Evolutionary conservation across 2,329 filamentous ascomycete species (phyloP).

Genomic region (Bretziella fagacearum): DNA sequence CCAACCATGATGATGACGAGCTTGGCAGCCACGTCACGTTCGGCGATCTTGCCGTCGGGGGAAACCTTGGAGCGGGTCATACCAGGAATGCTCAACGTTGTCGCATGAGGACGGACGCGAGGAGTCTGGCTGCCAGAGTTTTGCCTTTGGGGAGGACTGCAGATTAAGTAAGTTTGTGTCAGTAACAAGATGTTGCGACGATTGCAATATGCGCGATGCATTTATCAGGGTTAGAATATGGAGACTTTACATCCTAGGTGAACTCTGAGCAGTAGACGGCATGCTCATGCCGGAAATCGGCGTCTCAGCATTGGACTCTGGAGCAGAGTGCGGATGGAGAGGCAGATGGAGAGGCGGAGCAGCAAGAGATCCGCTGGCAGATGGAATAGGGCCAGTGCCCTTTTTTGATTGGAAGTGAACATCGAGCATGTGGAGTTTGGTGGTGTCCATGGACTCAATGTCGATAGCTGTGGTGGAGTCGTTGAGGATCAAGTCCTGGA

Average conservation of each 20-base stretch:
- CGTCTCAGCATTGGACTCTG: conserved; percentile 25
- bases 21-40: conserved; percentile 89
- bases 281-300: conserved; percentile 40
- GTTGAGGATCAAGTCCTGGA: conserved; percentile 17
- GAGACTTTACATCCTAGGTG: conserved; percentile 34
- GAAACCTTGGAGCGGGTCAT: conserved; percentile 92
- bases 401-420: neutral
- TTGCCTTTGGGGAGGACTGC: conserved; percentile 49
- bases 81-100: conserved; percentile 90
- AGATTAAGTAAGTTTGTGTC: conserved; percentile 6
- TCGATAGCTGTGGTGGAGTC: neutral
- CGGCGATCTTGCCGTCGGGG: conserved; percentile 83
- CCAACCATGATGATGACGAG: conserved; percentile 98
- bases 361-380: conserved; percentile 14
- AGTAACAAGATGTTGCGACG: too few species aligned
- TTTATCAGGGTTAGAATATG: conserved; percentile 7
- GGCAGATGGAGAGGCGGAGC: neutral
- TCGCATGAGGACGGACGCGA: conserved; percentile 64
- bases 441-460: neutral
- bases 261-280: conserved; percentile 40
- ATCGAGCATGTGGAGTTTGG: conserved; percentile 1
- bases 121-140: conserved; percentile 66
- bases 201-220: conserved; percentile 3
- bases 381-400: conserved; percentile 20
- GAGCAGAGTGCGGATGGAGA: conserved; percentile 3